Evolutionary conservation across 345 rosid genomes (phyloP), one percentile per base, ranked within the genome.

Genomic region (Gossypium anomalum): DNA sequence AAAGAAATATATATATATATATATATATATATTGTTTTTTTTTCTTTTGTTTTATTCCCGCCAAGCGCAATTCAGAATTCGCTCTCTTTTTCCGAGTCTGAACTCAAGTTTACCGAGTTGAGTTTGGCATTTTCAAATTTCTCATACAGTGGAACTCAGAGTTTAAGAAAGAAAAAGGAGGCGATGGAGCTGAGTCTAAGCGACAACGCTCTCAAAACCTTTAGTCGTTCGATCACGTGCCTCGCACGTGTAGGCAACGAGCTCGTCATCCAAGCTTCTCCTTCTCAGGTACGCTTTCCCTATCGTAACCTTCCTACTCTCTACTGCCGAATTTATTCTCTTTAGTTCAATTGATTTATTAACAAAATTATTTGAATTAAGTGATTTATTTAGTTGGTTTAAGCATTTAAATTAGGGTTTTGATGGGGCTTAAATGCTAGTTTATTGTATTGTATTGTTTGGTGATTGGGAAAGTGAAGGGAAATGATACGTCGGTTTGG

Each of bases 221-320:
- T 95, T 27, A 82, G 91, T 45, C 86, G 97, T 56, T 89, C 90
- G 27, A 83, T 93, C 85, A 83, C 89, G 9, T 89, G 90, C 74
- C 94, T 93, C 76, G 87, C 94, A 3, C 92, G 97, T 57, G 78
- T 93, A 71, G 97, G 93, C 7, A 91, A 86, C 86, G 99, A 95
- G 89, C 93, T 95, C 68, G 89, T 85, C n/a, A 76, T 91, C 16
- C 86, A 89, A 80, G 91, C 93, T 67, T 87, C 93, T 63, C 81
- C 93, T 56, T 83, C 88, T 62, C 91, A 87, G 92, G 99, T 91
- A 41, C 47, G 43, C 13, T 44, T 68, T 34, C 63, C 66, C 19
- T n/a, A 9, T 64, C 59, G 57, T 43, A 9, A n/a, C 44, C 62
- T 25, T 38, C 44, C 59, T 7, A 59, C 6, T 41, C 25, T 48